Evolutionary conservation across 2,329 filamentous ascomycete species (phyloP).

Genomic region (Lizonia empirigonia): DNA sequence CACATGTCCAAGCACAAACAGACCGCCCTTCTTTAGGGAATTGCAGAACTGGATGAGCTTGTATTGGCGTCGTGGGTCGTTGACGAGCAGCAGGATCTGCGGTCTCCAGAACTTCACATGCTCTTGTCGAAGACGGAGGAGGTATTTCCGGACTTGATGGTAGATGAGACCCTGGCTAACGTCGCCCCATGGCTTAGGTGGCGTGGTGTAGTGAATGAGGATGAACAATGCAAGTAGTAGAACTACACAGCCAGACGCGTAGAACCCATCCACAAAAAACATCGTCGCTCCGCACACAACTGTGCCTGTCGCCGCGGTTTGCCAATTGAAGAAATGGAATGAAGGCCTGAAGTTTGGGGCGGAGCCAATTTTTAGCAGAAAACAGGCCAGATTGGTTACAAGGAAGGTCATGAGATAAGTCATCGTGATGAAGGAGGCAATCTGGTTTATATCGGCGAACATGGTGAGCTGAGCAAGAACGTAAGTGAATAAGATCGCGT

Average conservation of each 20-base stretch:
- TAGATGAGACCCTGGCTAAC: constrained; percentile 90
- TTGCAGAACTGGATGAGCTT: constrained; percentile 91
- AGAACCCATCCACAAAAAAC: constrained; percentile 87
- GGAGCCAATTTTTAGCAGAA: constrained; percentile 82
- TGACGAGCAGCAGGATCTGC: constrained; percentile 83
- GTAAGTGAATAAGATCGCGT: constrained; percentile 78
- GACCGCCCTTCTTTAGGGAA: constrained; percentile 82
- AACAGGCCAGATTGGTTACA: constrained; percentile 86
- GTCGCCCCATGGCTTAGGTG: constrained; percentile 88
- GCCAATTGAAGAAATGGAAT: constrained; percentile 88
- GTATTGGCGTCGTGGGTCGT: constrained; percentile 79
- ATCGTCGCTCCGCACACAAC: constrained; percentile 79
- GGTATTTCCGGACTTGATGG: constrained; percentile 84
- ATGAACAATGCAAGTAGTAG: constrained; percentile 78
- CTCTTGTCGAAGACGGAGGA: constrained; percentile 80
- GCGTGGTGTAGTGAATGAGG: constrained; percentile 82
- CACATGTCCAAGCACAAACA: constrained; percentile 86
- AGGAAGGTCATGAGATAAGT: constrained; percentile 92
- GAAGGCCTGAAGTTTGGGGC: constrained; percentile 88
- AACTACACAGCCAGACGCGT: constrained; percentile 75
- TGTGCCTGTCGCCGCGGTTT: constrained; percentile 76
- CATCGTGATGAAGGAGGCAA: constrained; percentile 89
- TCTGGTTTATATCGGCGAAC: constrained; percentile 83
- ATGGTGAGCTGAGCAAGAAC: constrained; percentile 77
- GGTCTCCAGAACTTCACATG: constrained; percentile 95